A percentile compares a stretch with the other conserved stretches of the same genome.
Evolutionary conservation across 2,329 filamentous ascomycete species (phyloP).

Genomic region (Ascochyta clinopodiicola): DNA sequence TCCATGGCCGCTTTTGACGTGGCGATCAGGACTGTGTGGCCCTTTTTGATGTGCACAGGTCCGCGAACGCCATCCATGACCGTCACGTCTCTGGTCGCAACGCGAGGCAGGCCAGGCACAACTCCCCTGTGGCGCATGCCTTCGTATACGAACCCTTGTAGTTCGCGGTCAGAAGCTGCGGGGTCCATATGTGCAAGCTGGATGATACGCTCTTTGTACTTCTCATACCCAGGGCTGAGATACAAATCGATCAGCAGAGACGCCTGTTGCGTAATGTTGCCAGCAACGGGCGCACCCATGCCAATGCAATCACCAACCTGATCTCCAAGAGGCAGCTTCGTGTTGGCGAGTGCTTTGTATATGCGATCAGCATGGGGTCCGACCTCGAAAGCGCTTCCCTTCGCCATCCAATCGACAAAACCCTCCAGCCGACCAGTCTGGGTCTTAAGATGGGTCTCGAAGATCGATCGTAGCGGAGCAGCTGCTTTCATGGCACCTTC

Average conservation of each 20-base stretch:
- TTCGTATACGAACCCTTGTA: slow-evolving; percentile 62
- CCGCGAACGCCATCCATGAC: slow-evolving; percentile 59
- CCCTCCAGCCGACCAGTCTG: slow-evolving; percentile 60
- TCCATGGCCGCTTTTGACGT: slow-evolving; percentile 51
- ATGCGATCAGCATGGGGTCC: slow-evolving; percentile 59
- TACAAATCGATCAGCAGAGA: slow-evolving; percentile 61
- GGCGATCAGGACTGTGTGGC: slow-evolving; percentile 45
- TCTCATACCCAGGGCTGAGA: slow-evolving; percentile 57
- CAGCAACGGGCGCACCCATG: slow-evolving; percentile 58
- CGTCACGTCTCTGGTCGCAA: slow-evolving; percentile 54
- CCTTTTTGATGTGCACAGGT: slow-evolving; percentile 53
- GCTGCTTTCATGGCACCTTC: slow-evolving; percentile 55
- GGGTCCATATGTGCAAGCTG: slow-evolving; percentile 57
- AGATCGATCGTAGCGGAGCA: slow-evolving; percentile 72
- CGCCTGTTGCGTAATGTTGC: slow-evolving; percentile 61
- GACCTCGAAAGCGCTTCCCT: slow-evolving; percentile 63
- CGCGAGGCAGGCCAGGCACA: slow-evolving; percentile 60
- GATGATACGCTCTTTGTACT: slow-evolving; percentile 60
- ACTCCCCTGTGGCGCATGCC: slow-evolving; percentile 62
- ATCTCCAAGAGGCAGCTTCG: slow-evolving; percentile 56
- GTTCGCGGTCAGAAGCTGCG: slow-evolving; percentile 62
- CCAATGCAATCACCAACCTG: slow-evolving; percentile 59
- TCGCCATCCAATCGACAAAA: slow-evolving; percentile 57
- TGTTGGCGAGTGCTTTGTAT: slow-evolving; percentile 57
- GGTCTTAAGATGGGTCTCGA: slow-evolving; percentile 70